These are phyloP conservation scores for Diaporthe citri DNA, from an alignment of 2,329 filamentous ascomycete genomes.

Conservation along the genomic window DNA sequence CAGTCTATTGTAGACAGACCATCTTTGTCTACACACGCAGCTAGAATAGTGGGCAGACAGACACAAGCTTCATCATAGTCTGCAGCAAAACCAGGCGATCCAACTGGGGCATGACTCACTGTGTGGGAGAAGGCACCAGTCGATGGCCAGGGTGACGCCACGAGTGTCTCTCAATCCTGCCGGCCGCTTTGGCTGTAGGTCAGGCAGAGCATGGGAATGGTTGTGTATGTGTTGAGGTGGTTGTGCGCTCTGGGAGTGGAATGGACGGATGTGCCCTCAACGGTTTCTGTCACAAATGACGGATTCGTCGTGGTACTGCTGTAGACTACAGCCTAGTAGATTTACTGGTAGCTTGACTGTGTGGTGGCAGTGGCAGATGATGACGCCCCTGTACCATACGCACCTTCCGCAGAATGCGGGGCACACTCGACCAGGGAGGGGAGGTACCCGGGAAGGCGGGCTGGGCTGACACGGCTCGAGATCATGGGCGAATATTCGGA, in stretches of 20 bases:
- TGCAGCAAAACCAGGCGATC: not conserved
- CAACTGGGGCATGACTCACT: constrained; percentile 31
- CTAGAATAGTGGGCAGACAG: not conserved
- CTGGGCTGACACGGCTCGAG: not conserved
- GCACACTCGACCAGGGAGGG: not conserved
- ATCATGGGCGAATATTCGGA: not conserved
- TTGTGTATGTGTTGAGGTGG: constrained; percentile 4
- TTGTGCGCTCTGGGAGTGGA: not conserved
- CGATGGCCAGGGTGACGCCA: not conserved
- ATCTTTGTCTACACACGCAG: not conserved
- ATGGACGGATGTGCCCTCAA: not conserved
- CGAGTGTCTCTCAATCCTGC: not conserved
- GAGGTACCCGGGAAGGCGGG: not conserved
- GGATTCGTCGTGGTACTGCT: constrained; percentile 7
- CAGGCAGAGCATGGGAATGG: not conserved
- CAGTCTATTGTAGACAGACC: not conserved
- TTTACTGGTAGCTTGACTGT: not conserved
- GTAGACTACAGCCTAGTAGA: not conserved
- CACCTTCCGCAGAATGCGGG: not conserved
- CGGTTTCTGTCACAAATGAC: constrained; percentile 18
- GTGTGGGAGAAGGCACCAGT: constrained; percentile 1
- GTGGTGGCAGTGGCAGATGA: not conserved
- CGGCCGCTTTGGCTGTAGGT: not conserved
- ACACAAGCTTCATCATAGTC: not conserved
- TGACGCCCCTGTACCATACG: not conserved